A percentile compares a stretch with the other conserved stretches of the same genome.
phyloP scores from a whole-genome alignment of 441 rosid genomes.

The Jatropha multifida region DNA sequence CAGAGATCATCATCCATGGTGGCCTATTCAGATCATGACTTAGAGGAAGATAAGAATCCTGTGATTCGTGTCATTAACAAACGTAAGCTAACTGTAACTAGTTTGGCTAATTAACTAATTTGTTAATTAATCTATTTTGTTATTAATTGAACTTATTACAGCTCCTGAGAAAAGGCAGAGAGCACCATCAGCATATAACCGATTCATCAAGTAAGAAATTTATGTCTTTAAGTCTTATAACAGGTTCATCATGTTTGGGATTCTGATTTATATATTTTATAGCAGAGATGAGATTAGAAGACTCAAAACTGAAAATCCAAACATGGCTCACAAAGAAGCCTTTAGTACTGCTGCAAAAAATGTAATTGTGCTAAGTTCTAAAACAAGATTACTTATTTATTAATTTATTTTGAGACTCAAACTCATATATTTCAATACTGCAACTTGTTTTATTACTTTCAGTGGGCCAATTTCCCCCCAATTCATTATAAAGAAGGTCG shows the following conservation, averaged over 20 bases:
- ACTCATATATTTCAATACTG: neutral
- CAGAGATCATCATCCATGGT: conserved; percentile 46
- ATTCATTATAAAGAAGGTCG: conserved; percentile 51
- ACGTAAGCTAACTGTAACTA: conserved; percentile 43
- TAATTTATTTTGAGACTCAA: neutral
- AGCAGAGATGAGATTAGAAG: conserved; percentile 94
- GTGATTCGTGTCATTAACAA: conserved; percentile 71
- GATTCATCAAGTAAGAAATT: conserved; percentile 81
- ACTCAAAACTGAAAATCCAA: conserved; percentile 86
- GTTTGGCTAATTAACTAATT: neutral
- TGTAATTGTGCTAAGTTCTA: conserved; percentile 30
- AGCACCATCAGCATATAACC: conserved; percentile 93
- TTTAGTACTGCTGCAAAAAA: conserved; percentile 98
- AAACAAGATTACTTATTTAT: neutral
- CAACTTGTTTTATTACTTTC: conserved; percentile 25
- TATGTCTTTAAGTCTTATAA: neutral
- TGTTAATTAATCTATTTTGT: neutral
- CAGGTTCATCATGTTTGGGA: neutral
- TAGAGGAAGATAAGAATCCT: conserved; percentile 45
- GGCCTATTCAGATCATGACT: conserved; percentile 66
- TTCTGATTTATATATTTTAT: conserved; percentile 18
- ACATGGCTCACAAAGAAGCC: conserved; percentile 93
- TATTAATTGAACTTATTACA: conserved; percentile 18
- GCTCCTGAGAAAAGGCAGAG: conserved; percentile 98
- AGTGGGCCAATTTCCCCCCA: conserved; percentile 97